Conservation (phyloP, 108 stramenopile genomes). For the Stephanodiscus triporus region DNA sequence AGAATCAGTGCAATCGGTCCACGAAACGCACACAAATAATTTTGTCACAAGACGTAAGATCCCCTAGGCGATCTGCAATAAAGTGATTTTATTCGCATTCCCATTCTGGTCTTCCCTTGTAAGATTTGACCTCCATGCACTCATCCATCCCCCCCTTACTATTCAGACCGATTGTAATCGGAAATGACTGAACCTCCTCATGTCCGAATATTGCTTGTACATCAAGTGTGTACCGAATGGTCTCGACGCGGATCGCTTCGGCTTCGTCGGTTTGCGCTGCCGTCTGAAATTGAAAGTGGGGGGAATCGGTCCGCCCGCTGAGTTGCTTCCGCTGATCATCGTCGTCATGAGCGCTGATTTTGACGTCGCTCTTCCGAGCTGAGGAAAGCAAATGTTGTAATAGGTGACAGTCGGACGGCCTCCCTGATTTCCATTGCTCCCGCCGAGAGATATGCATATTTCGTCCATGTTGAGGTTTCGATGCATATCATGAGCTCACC, state of each 20-base stretch:
- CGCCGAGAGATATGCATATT: slow-evolving; percentile 2
- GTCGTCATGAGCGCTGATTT: not conserved
- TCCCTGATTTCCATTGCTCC: slow-evolving; percentile 12
- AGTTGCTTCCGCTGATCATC: slow-evolving; percentile 11
- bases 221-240: no score
- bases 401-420: slow-evolving; percentile 4
- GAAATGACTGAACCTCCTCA: no score
- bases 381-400: slow-evolving; percentile 2
- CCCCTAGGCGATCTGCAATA: no score
- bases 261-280: no score
- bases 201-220: no score
- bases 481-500: slow-evolving; percentile 1
- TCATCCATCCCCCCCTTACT: slow-evolving; percentile 3
- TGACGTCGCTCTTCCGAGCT: not conserved
- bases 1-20: not conserved
- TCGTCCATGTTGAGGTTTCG: slow-evolving; percentile 13
- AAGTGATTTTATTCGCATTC: slow-evolving; percentile 47
- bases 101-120: slow-evolving; percentile 63
- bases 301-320: not conserved
- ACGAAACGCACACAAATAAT: no score
- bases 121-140: slow-evolving; percentile 57
- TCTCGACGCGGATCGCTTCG: no score
- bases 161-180: no score
- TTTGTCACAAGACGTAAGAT: no score
- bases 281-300: no score